Base-by-base conservation (phyloP, 179 eudicot genomes). In the Pouteria campechiana region DNA sequence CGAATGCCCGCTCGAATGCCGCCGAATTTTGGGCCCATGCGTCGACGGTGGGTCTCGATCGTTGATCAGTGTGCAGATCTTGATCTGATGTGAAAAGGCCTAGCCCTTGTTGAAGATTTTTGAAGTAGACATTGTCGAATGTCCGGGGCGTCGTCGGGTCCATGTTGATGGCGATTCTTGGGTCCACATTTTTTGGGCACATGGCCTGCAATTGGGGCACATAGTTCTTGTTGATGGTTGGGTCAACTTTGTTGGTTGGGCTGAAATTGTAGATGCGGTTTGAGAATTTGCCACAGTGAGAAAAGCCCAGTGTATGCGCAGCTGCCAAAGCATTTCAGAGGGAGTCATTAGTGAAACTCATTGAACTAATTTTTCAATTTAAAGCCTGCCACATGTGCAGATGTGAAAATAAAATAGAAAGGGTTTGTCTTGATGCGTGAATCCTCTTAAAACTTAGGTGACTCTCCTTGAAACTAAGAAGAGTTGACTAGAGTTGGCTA, bases 11-110 rank as follows among this genome's bases (percentile, higher is more conserved):
- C n/a, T 84, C 52, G 35, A 78, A 84, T 13, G 52, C 55, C 0
- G 35, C 6, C 0, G 68, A 24, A 40, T 58, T 68, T 3, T 39
- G 10, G 44, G 97, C 94, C 93, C 84, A 78, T 7, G 38, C 6
- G 9, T 57, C 57, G 0, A 89, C 93, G 2, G 56, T 37, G 19
- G 70, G 60, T 50, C 30, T 71, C 12, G 95, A 67, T 44, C 95
- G 61, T 2, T 57, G 6, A 57, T 89, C 97, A 0, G 74, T 63
- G 36, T 61, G 81, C 17, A 89, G 75, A 33, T 71, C 81, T 19
- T 85, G 93, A 50, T 89, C 97, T 30, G 95, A 81, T 10, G 70
- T 68, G 55, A 89, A 78, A 3, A 89, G 75, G 41, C 97, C 97
- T 57, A 63, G 73, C 3, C 93, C 86, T 9, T 65, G 48, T 22